Percentiles rank a stretch among this genome's conserved stretches.
Conservation (phyloP, 371 early-diverging fungal species). For the Funneliformis caledonium region DNA sequence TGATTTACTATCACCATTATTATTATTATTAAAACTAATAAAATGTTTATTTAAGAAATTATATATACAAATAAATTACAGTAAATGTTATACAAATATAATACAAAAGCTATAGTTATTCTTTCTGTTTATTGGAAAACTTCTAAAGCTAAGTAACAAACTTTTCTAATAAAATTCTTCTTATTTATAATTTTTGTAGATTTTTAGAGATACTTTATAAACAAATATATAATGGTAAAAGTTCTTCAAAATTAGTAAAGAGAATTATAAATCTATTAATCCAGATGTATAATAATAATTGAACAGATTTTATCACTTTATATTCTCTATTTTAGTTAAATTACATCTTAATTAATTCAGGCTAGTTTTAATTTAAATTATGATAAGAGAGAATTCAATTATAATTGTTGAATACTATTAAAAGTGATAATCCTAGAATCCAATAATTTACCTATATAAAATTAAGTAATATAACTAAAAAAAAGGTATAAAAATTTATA, state of each 20-base stretch:
- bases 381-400: slow-evolving; percentile 12
- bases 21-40: no score
- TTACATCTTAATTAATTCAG: not conserved
- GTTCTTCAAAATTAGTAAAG: slow-evolving; percentile 15
- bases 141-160: not conserved
- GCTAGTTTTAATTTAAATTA: not conserved
- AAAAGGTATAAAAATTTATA: no score
- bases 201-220: not conserved
- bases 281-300: not conserved
- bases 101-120: slow-evolving; percentile 10
- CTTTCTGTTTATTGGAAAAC: slow-evolving; percentile 27
- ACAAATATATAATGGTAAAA: slow-evolving; percentile 20
- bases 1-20: no score
- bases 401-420: slow-evolving; percentile 8
- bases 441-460: not conserved
- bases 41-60: no score
- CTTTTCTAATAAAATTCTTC: not conserved
- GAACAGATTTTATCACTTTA: not conserved
- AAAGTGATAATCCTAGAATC: slow-evolving; percentile 18
- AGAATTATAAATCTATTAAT: not conserved
- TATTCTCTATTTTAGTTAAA: not conserved
- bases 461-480: no score
- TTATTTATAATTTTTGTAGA: slow-evolving; percentile 26
- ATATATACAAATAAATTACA: no score
- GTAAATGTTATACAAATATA: no score